phyloP scores from a whole-genome alignment of 176 grass and related monocot genomes.

The Carex parvula region DNA sequence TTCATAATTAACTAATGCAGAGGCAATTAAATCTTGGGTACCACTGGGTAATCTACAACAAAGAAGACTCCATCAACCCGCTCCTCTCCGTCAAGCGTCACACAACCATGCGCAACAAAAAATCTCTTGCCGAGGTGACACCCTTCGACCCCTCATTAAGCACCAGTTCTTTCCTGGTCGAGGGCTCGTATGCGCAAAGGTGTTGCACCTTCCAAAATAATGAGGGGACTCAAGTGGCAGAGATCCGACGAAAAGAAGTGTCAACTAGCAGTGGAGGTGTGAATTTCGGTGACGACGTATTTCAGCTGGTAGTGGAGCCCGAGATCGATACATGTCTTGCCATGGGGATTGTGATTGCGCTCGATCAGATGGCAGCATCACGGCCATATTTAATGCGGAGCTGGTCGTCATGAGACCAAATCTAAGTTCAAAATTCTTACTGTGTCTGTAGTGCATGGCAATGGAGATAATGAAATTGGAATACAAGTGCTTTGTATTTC shows the following conservation, averaged over 20 bases:
- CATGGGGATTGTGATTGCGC: conserved; percentile 66
- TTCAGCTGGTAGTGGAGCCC: conserved; percentile 34
- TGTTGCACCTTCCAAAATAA: conserved; percentile 45
- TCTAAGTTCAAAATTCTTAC: background rate
- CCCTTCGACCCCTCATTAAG: background rate
- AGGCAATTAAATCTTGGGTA: conserved; percentile 22
- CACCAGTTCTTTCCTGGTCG: conserved; percentile 29
- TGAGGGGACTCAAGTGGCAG: conserved; percentile 38
- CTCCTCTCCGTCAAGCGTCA: conserved; percentile 51
- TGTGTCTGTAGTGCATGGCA: background rate
- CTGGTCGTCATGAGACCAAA: conserved; percentile 26
- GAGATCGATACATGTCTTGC: conserved; percentile 36
- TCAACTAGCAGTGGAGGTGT: conserved; percentile 10
- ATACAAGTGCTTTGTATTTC: conserved; percentile 5
- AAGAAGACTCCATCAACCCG: conserved; percentile 34
- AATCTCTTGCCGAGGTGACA: conserved; percentile 35
- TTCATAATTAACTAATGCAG: conserved; percentile 2
- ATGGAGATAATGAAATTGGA: background rate
- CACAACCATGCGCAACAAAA: conserved; percentile 31
- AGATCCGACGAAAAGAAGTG: conserved; percentile 53
- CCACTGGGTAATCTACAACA: conserved; percentile 59
- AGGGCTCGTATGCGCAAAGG: conserved; percentile 61
- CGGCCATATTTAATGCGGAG: conserved; percentile 26
- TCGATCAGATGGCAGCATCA: conserved; percentile 67
- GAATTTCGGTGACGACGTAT: conserved; percentile 53